Base-by-base conservation (phyloP, 331 rosid species). In the Saraca asoca region DNA sequence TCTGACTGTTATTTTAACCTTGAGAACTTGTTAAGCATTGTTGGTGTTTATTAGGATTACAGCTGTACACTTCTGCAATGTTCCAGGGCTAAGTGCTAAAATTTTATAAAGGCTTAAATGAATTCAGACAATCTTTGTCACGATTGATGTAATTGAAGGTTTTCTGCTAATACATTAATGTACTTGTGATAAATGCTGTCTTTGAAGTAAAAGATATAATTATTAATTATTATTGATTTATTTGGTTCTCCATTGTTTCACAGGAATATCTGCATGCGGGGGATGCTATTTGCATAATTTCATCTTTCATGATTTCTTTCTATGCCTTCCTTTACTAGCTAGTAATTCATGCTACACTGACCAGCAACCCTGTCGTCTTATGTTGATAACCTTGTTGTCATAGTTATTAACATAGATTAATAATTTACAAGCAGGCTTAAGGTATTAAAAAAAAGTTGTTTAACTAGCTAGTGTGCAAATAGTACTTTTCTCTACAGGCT, bases 81-180 rank as follows among this genome's bases (percentile, higher is more conserved):
- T 58, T 64, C 51, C 35, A 39, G 24, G 55, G 54, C 16, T 33
- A 12, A 62, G 35, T 0, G 37, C 54, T 20, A 46, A 14, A 38
- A 4, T 73, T 50, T 51, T 55, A 51, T 37, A 55, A 38, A 39
- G 17, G 11, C 70, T 52, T 15, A 39, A 58, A 31, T 12, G 57
- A 19, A 31, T 68, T 60, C 9, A 15, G 54, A 29, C 56, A 37
- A 56, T 64, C 58, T 43, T 16, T 54, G 64, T 66, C 37, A 15
- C 20, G 24, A 12, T 70, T 53, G 58, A 62, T 48, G 31, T 56
- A 15, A 50, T 35, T 41, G 33, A 57, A 64, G 19, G 49, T 31
- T 24, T 57, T 15, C 13, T 53, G 31, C 38, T 58, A 15, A 34
- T 62, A 14, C 54, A 14, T 44, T 17, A 7, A 29, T 53, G 35